These are phyloP conservation scores for Scedosporium boydii DNA, from an alignment of 2,329 filamentous ascomycete genomes.

Conservation along the genomic window DNA sequence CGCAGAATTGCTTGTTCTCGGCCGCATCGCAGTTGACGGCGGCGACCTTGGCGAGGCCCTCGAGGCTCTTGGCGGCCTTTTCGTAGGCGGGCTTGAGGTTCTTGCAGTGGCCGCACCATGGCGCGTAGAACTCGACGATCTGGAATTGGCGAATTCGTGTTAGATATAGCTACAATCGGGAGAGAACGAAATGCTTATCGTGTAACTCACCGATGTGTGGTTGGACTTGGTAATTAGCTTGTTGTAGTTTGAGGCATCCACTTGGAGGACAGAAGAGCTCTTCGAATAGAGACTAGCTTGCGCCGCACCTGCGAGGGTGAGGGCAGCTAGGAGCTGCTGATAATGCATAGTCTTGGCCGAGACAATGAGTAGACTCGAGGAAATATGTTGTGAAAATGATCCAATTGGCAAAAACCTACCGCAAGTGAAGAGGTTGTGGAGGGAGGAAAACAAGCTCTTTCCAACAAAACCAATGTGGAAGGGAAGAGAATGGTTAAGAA, in stretches of 20 bases:
- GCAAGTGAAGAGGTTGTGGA: background rate
- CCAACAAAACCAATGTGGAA: background rate
- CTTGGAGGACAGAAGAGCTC: constrained; percentile 76
- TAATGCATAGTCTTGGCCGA: constrained; percentile 38
- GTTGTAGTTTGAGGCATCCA: constrained; percentile 72
- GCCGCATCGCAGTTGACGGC: constrained; percentile 95
- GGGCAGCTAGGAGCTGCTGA: constrained; percentile 42
- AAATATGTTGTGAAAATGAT: background rate
- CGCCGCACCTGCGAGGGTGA: constrained; percentile 53
- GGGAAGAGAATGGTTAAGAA: background rate
- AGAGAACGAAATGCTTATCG: background rate
- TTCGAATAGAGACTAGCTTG: constrained; percentile 74
- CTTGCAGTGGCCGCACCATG: constrained; percentile 96
- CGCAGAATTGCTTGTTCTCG: constrained; percentile 79
- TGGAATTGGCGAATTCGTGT: constrained; percentile 17
- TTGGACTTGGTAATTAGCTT: constrained; percentile 80
- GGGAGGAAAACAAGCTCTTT: background rate
- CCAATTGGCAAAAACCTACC: background rate
- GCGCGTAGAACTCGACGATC: constrained; percentile 83
- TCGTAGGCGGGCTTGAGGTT: constrained; percentile 94
- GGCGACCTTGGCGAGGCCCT: constrained; percentile 89
- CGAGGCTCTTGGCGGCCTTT: constrained; percentile 79
- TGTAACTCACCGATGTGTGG: constrained; percentile 66
- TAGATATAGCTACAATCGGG: background rate
- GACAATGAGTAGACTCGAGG: background rate